Base-by-base conservation (phyloP, 225 moss, liverwort and hornwort genomes). In the Polytrichum commune region DNA sequence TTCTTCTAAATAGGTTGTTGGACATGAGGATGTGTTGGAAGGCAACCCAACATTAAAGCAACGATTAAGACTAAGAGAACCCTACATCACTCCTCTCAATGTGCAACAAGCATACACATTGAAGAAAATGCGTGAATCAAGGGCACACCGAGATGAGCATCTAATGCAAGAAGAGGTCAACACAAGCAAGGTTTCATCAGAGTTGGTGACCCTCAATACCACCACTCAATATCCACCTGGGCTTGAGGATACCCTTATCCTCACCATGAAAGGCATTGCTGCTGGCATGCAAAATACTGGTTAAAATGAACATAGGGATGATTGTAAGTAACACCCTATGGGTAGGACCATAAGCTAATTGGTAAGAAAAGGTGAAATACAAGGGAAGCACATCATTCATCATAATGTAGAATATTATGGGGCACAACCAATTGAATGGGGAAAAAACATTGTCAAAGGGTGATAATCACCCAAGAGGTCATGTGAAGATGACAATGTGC, bases 211-310 rank as follows among this genome's bases (percentile, higher is more conserved):
- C 2, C 86, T 83, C 70, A 86, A 86, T 65, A 86, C 86, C 54
- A 86, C 83, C 53, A 78, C 78, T 7, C 80, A 86, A 4, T 86
- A 86, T 76, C 86, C 86, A 64, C 86, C 83, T 56, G 86, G 86
- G 10, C 76, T 86, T 68, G 86, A 86, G 71, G 86, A 86, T 63
- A 83, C 86, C 19, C 80, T 86, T 19, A 89, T 89, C 46, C 80
- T 89, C 54, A 89, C 89, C 55, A 89, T 89, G 89, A 89, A 89
- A 66, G 86, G 86, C 63, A 86, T 86, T 26, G 86, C 83, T 46
- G 86, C 86, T 73, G 86, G 86, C 71, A 86, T 86, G 83, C 83
- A 83, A 53, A 86, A 86, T 78, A 86, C 86, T 18, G 86, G 86
- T 63, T 86, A 76, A 82, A 68, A 24, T 46, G 4, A 46, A 46